These are phyloP conservation scores for Kurtzmaniella quercitrusa DNA, from an alignment of 1,139 yeast genomes.

Conservation along the genomic window DNA sequence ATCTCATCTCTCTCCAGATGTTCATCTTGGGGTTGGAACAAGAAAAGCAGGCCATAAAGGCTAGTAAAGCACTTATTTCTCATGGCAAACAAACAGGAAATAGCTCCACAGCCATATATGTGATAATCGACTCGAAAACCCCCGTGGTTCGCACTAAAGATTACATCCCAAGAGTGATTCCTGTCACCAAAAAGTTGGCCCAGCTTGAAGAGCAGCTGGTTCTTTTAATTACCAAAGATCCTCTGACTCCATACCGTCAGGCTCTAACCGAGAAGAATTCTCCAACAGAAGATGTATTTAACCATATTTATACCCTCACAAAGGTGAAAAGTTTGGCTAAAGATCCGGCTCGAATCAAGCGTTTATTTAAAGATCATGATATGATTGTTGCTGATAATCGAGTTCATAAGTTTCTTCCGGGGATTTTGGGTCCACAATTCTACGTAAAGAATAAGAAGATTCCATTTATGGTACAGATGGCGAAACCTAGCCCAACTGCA, in stretches of 20 bases:
- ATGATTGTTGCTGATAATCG: conserved; percentile 64
- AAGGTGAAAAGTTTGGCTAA: conserved; percentile 47
- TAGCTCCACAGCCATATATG: conserved; percentile 33
- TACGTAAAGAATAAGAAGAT: conserved; percentile 56
- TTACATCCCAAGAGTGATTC: conserved; percentile 61
- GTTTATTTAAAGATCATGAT: conserved; percentile 57
- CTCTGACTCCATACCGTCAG: conserved; percentile 51
- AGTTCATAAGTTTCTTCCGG: conserved; percentile 55
- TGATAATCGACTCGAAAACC: conserved; percentile 51
- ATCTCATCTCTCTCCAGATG: conserved; percentile 5
- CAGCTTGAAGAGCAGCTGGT: conserved; percentile 47
- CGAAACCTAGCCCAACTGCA: conserved; percentile 45
- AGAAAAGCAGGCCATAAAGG: conserved; percentile 22
- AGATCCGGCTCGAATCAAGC: conserved; percentile 41
- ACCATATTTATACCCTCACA: conserved; percentile 54
- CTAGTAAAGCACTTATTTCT: conserved; percentile 32
- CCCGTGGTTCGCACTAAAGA: conserved; percentile 50
- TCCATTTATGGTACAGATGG: conserved; percentile 66
- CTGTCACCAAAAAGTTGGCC: conserved; percentile 50
- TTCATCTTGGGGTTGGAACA: conserved; percentile 29
- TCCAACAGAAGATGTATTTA: conserved; percentile 56
- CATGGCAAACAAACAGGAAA: conserved; percentile 20
- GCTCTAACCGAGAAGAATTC: conserved; percentile 44
- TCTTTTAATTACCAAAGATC: conserved; percentile 65
- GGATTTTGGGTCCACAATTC: conserved; percentile 52